Evolutionary conservation across 805 yeast genomes (phyloP).

Genomic region (Yamadazyma philogaea): DNA sequence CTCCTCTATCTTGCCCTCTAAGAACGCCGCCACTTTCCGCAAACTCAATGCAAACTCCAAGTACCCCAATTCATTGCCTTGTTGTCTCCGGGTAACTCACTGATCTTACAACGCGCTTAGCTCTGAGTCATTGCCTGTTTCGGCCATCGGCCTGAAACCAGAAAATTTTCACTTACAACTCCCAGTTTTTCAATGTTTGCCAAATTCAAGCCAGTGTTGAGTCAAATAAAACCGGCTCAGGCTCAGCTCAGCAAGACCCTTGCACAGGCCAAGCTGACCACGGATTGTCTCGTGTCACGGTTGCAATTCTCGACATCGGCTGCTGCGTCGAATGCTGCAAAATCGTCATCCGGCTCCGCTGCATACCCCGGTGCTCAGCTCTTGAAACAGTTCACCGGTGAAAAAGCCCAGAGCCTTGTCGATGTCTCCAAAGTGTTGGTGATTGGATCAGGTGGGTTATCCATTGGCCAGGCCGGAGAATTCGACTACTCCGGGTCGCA

Average conservation of each 20-base stretch:
- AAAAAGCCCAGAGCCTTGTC: constrained; percentile 58
- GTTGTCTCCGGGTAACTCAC: constrained; percentile 16
- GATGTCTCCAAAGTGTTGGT: constrained; percentile 85
- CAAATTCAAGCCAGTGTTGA: constrained; percentile 5
- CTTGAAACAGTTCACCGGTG: constrained; percentile 54
- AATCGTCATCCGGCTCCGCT: background rate
- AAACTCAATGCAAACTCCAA: no score
- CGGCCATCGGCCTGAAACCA: constrained; percentile 12
- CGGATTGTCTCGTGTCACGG: background rate
- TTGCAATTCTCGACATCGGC: background rate
- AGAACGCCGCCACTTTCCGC: no score
- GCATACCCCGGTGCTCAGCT: constrained; percentile 62
- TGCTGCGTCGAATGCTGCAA: constrained; percentile 1
- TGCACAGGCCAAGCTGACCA: background rate
- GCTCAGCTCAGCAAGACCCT: background rate
- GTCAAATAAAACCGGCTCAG: constrained; percentile 2
- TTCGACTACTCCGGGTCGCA: constrained; percentile 98
- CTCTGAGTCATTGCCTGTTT: constrained; percentile 16
- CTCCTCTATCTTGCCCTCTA: no score
- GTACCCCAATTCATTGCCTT: background rate
- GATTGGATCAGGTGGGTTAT: constrained; percentile 96
- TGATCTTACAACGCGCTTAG: constrained; percentile 19
- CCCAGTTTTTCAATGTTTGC: constrained; percentile 2
- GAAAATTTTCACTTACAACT: constrained; percentile 8
- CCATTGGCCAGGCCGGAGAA: constrained; percentile 99